A percentile compares a stretch with the other conserved stretches of the same genome.
These are phyloP conservation scores for Trametes maxima DNA, from an alignment of 768 basidiomycete genomes.

Conservation along the genomic window DNA sequence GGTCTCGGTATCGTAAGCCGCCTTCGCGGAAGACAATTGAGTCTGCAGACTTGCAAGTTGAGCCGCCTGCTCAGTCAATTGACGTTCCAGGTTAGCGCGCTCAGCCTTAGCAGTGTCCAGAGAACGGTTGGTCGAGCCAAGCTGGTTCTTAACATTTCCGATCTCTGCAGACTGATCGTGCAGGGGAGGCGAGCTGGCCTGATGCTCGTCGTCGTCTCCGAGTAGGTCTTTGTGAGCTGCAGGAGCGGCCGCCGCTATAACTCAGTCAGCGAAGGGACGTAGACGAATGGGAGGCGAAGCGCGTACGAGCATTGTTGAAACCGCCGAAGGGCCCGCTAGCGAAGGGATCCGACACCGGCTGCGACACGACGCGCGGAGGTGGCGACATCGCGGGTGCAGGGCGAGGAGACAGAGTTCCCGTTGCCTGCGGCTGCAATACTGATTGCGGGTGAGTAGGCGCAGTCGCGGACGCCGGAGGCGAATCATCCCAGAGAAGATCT, in stretches of 20 bases:
- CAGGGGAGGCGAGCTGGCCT: slow-evolving; percentile 50
- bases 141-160: slow-evolving; percentile 84
- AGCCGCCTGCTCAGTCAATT: slow-evolving; percentile 64
- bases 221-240: slow-evolving; percentile 55
- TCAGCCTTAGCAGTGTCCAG: slow-evolving; percentile 67
- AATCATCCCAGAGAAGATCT: slow-evolving; percentile 50
- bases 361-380: slow-evolving; percentile 16
- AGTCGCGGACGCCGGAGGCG: slow-evolving; percentile 36
- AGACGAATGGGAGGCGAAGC: not conserved
- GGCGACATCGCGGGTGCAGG: slow-evolving; percentile 20
- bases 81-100: slow-evolving; percentile 64
- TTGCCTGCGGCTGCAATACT: slow-evolving; percentile 30
- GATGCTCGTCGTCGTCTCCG: slow-evolving; percentile 68
- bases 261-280: not conserved
- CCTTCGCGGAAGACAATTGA: slow-evolving; percentile 81
- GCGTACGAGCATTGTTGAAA: slow-evolving; percentile 33
- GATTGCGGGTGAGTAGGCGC: slow-evolving; percentile 47
- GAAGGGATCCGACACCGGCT: slow-evolving; percentile 23
- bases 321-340: slow-evolving; percentile 53
- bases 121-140: slow-evolving; percentile 76
- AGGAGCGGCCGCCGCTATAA: slow-evolving; percentile 6
- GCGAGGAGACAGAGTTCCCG: slow-evolving; percentile 24
- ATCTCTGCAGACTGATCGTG: slow-evolving; percentile 84
- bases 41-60: slow-evolving; percentile 81
- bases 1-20: slow-evolving; percentile 84